Base-by-base conservation (phyloP, 371 early-diverging fungal species). In the Blakeslea trispora region DNA sequence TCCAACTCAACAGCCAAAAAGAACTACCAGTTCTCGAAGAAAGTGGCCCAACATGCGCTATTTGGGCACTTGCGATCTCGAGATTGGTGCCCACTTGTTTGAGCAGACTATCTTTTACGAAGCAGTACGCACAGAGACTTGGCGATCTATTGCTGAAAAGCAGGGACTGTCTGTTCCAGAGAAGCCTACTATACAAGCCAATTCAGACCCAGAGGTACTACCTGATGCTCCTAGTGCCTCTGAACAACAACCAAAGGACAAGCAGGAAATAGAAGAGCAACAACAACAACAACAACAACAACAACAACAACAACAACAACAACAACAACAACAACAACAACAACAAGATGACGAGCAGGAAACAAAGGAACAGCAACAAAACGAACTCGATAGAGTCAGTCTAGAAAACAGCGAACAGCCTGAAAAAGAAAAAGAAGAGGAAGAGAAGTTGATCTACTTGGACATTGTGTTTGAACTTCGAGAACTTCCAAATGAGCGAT, bases 401-500 rank as follows among this genome's bases (percentile, higher is more conserved):
- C n/a, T n/a, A n/a, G n/a, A n/a, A n/a, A n/a, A n/a, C n/a, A n/a
- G n/a, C n/a, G n/a, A n/a, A n/a, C 35, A 42, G 2, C 37, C 50
- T 10, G 22, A 50, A 11, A 37, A 50, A 19, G 48, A 49, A 0
- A 5, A 21, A n/a, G 49, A 40, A 34, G 32, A 40, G 6, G 49
- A 44, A 15, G 39, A 53, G 17, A 45, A 21, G 8, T 50, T 72
- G 4, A 41, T 59, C 5, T 72, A 59, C 51, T 42, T 37, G 6
- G 75, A 80, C 57, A 59, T 80, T 10, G 77, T 77, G 13, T 61
- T 80, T 46, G 80, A 80, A 44, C 52, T 80, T 35, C 71, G 68
- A 34, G 80, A 76, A 21, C 48, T 54, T 2, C 58, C 75, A 7
- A 68, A 65, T n/a, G 80, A 80, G 44, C 67, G 77, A 21, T 73